These are phyloP conservation scores for Dendrobium huoshanense DNA, from an alignment of 106 monocot species.

Conservation along the genomic window DNA sequence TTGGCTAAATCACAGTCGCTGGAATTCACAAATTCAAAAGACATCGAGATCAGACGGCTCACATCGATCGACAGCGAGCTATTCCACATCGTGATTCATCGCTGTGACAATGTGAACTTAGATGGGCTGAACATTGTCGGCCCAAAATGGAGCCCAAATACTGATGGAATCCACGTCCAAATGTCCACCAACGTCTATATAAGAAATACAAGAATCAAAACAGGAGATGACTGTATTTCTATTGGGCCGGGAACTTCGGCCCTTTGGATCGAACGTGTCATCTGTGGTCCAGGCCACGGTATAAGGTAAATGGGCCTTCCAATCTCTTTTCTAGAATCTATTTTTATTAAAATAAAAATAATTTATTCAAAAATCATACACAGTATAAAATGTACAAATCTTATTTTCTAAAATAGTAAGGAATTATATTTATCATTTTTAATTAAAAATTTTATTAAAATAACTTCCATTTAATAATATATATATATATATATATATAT, in stretches of 20 bases:
- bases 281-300: slow-evolving; percentile 78
- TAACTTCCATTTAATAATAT: too few species aligned
- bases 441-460: too few species aligned
- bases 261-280: slow-evolving; percentile 60
- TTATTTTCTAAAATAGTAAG: too few species aligned
- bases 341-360: neutral
- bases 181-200: slow-evolving; percentile 47
- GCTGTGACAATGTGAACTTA: slow-evolving; percentile 33
- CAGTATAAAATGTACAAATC: too few species aligned
- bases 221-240: slow-evolving; percentile 87
- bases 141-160: slow-evolving; percentile 62
- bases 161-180: slow-evolving; percentile 69
- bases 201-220: slow-evolving; percentile 25
- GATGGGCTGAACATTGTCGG: slow-evolving; percentile 38
- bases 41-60: slow-evolving; percentile 43
- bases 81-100: slow-evolving; percentile 46
- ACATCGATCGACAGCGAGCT: slow-evolving; percentile 64
- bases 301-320: slow-evolving; percentile 22
- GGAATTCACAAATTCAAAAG: slow-evolving; percentile 41
- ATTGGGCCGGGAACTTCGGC: slow-evolving; percentile 45
- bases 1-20: slow-evolving; percentile 39
- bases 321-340: too few species aligned
- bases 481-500: too few species aligned
- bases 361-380: too few species aligned
- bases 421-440: too few species aligned